Conservation (phyloP, 495 filamentous ascomycete genomes). For the Tuber indicum region DNA sequence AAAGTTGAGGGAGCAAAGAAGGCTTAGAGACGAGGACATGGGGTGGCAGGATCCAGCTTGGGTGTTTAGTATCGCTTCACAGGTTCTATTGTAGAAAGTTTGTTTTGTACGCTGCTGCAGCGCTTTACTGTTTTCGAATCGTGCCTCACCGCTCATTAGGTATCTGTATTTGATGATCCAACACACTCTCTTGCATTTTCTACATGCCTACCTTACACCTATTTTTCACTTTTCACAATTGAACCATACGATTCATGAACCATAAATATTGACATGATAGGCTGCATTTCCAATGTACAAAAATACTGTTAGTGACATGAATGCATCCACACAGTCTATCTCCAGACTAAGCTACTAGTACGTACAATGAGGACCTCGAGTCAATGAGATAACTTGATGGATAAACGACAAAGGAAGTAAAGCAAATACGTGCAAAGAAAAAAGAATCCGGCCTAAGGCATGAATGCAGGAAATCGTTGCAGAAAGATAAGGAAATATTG, state of each 20-base stretch:
- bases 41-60: slow-evolving; percentile 81
- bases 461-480: neutral
- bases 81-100: slow-evolving; percentile 56
- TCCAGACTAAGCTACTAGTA: neutral
- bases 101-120: neutral
- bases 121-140: neutral
- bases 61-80: slow-evolving; percentile 70
- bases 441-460: neutral
- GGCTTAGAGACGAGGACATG: slow-evolving; percentile 49
- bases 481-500: neutral
- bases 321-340: slow-evolving; percentile 1
- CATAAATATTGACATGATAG: neutral
- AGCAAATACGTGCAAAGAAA: neutral
- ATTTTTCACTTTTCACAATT: neutral
- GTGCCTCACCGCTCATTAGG: neutral
- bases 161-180: neutral
- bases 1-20: slow-evolving; percentile 39
- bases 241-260: neutral
- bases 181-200: neutral
- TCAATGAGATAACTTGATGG: neutral
- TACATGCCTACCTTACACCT: neutral
- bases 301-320: slow-evolving; percentile 2
- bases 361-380: neutral
- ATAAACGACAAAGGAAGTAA: neutral
- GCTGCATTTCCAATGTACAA: slow-evolving; percentile 2